phyloP scores from a whole-genome alignment of 768 basidiomycete species.

The Boletales sp. region DNA sequence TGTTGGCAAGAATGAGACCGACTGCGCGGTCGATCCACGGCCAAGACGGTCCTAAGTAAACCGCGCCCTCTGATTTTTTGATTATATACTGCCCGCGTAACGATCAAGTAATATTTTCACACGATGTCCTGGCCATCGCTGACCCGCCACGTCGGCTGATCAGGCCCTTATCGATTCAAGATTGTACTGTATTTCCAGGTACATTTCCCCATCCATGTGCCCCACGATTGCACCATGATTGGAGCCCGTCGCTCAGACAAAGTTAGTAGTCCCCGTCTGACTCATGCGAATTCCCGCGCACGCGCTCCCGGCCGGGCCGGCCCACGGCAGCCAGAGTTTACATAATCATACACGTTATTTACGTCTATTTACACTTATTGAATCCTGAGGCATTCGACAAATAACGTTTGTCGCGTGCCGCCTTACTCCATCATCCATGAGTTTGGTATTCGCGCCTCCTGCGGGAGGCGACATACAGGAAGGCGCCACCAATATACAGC shows the following conservation, averaged over 20 bases:
- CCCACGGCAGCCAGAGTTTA: too few species aligned
- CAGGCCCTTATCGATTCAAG: slow-evolving; percentile 15
- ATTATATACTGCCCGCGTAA: slow-evolving; percentile 18
- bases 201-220: neutral
- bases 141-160: slow-evolving; percentile 1
- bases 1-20: slow-evolving; percentile 39
- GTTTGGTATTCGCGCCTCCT: slow-evolving; percentile 34
- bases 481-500: slow-evolving; percentile 27
- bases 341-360: slow-evolving; percentile 7
- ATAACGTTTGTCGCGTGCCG: slow-evolving; percentile 9
- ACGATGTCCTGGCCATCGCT: slow-evolving; percentile 10
- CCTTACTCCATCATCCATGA: slow-evolving; percentile 9
- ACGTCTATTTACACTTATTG: slow-evolving; percentile 19
- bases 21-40: slow-evolving; percentile 47
- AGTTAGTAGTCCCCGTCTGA: slow-evolving; percentile 6
- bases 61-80: slow-evolving; percentile 15
- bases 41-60: slow-evolving; percentile 29
- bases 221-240: slow-evolving; percentile 8
- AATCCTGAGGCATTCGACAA: slow-evolving; percentile 25
- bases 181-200: neutral
- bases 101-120: slow-evolving; percentile 27
- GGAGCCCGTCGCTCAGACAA: slow-evolving; percentile 4
- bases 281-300: slow-evolving; percentile 2
- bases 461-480: slow-evolving; percentile 31
- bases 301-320: too few species aligned